These are phyloP conservation scores for Trichocladium uniseriatum DNA, from an alignment of 495 filamentous ascomycete species.

Conservation along the genomic window DNA sequence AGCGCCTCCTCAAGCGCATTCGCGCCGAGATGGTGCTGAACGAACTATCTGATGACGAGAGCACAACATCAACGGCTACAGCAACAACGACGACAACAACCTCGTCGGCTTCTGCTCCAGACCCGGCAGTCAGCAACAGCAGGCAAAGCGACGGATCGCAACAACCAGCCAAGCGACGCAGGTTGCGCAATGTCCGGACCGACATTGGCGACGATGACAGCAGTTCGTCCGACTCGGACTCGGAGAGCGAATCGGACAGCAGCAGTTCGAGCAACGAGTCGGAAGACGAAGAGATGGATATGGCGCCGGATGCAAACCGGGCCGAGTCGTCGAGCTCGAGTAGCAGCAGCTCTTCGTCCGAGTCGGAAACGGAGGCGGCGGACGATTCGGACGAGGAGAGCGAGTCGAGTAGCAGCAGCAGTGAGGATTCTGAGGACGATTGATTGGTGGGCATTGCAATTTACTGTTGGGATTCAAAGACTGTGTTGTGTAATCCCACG, in stretches of 20 bases:
- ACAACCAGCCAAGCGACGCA: slow-evolving; percentile 44
- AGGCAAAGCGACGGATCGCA: slow-evolving; percentile 34
- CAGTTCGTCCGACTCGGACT: slow-evolving; percentile 28
- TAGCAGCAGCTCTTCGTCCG: slow-evolving; percentile 26
- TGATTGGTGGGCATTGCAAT: not conserved
- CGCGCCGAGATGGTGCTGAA: slow-evolving; percentile 39
- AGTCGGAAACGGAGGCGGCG: slow-evolving; percentile 2
- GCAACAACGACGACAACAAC: slow-evolving; percentile 22
- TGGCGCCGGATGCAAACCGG: slow-evolving; percentile 2
- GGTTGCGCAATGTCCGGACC: slow-evolving; percentile 43
- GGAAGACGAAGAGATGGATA: slow-evolving; percentile 22
- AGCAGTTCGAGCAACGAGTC: slow-evolving; percentile 18
- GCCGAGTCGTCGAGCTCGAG: slow-evolving; percentile 14
- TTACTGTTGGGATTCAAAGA: not conserved
- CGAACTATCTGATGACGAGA: slow-evolving; percentile 37
- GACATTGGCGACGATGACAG: slow-evolving; percentile 25
- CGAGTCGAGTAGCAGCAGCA: slow-evolving; percentile 7
- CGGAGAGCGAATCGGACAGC: slow-evolving; percentile 20
- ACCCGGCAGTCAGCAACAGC: not conserved
- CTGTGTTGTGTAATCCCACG: no score
- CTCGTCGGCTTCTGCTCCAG: slow-evolving; percentile 13
- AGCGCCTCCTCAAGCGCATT: slow-evolving; percentile 41
- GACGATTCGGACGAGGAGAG: slow-evolving; percentile 12
- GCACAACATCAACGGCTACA: slow-evolving; percentile 16
- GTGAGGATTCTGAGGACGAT: slow-evolving; percentile 13